Evolutionary conservation across 257 asterid genomes (phyloP), one percentile per base, ranked within the genome.

Genomic region (Voacanga thouarsii): DNA sequence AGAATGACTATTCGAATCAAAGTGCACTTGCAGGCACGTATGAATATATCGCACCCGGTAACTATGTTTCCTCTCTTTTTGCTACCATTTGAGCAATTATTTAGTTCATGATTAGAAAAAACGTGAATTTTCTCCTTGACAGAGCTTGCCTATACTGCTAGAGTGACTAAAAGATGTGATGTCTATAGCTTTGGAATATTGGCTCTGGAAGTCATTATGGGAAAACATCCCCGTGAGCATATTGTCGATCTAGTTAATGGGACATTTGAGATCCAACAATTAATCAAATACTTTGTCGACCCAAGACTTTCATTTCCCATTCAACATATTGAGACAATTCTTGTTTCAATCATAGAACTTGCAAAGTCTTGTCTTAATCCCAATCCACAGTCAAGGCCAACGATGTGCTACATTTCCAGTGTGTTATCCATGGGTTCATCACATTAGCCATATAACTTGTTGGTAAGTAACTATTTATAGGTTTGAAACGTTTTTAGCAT

Each of bases 131-230:
- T 41, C 50, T 67, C 19, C 14, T 3, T 21, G 5, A 12, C 79
- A 80, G 83, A 79, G 56, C 78, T 75, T 71, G 81, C 83, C 21
- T 84, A 78, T 61, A 76, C 83, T 7, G 39, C 72, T 77, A 80
- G 12, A 50, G 47, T 44, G 0, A 44, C 47, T 44, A 0, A 44
- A 8, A 44, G 0, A 44, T 5, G 6, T 43, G 86, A 85, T 60
- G 81, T 83, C 14, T 85, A 82, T 66, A 85, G 86, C 67, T 82
- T 85, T 61, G 85, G 88, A 21, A 81, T 82, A 12, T 63, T 85
- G 8, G 56, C 83, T 6, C 67, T 85, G 0, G 86, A 82, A 80
- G 84, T 85, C 77, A 55, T 82, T 0, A 71, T 80, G 74, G 88
- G 86, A 12, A 59, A 45, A 18, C 86, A 85, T 78, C 83, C 83